Conservation (phyloP, 805 yeast species). For the Nakazawaea molendinolei region DNA sequence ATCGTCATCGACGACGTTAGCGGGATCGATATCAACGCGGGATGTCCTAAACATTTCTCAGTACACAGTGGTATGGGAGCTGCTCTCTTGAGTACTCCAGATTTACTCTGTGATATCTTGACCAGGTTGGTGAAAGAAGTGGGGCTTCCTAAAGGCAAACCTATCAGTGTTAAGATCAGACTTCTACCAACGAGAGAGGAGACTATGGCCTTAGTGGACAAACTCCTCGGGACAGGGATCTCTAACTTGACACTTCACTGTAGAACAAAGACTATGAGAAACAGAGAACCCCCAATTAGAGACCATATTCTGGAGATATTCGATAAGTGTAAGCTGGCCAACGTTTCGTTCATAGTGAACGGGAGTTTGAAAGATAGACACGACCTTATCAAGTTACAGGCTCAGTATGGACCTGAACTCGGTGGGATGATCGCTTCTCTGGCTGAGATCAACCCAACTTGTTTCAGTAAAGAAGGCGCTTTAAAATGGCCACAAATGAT, state of each 20-base stretch:
- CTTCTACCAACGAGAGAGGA: conserved; percentile 57
- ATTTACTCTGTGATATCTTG: conserved; percentile 63
- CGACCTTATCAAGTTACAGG: conserved; percentile 49
- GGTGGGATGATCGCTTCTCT: conserved; percentile 94
- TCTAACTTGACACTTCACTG: conserved; percentile 86
- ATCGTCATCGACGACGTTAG: conserved; percentile 80
- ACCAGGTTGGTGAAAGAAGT: conserved; percentile 65
- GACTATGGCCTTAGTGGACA: conserved; percentile 52
- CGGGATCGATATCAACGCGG: conserved; percentile 91
- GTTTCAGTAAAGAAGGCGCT: conserved; percentile 43
- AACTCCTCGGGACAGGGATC: conserved; percentile 72
- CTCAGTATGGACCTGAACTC: conserved; percentile 44
- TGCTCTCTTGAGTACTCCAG: conserved; percentile 80
- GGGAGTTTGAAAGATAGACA: conserved; percentile 58
- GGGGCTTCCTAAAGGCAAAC: conserved; percentile 69
- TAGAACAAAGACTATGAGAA: conserved; percentile 83
- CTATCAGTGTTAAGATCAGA: conserved; percentile 88
- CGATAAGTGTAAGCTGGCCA: conserved; percentile 49
- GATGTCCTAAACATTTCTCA: conserved; percentile 95
- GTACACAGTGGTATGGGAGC: conserved; percentile 98
- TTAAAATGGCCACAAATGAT: conserved; percentile 49
- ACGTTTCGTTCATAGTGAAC: conserved; percentile 72
- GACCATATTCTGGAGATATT: conserved; percentile 59
- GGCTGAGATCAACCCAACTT: conserved; percentile 83
- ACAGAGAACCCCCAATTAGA: conserved; percentile 74